Evolutionary conservation across 495 filamentous ascomycete species (phyloP).

Genomic region (Aspergillus incahuasiensis): DNA sequence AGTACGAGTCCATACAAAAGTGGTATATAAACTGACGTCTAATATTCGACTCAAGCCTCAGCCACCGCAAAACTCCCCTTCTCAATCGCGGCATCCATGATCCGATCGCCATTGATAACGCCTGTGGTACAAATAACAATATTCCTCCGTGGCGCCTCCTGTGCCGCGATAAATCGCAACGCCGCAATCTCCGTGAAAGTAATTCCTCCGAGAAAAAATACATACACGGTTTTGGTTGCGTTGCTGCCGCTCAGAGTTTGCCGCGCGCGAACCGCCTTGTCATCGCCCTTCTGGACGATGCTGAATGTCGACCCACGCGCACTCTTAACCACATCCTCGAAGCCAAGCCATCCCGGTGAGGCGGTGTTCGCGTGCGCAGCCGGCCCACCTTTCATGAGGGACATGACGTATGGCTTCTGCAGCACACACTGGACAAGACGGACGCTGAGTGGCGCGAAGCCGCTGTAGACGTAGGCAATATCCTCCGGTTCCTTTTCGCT

Average conservation of each 20-base stretch:
- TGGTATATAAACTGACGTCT: too few relatives aligned
- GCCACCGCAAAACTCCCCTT: slow-evolving; percentile 54
- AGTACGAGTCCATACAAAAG: too few relatives aligned
- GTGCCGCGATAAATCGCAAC: slow-evolving; percentile 79
- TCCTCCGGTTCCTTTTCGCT: slow-evolving; percentile 96
- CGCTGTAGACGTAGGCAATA: slow-evolving; percentile 94
- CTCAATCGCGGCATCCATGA: slow-evolving; percentile 86
- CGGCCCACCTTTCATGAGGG: slow-evolving; percentile 55
- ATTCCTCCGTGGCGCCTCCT: slow-evolving; percentile 77
- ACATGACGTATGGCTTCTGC: slow-evolving; percentile 79
- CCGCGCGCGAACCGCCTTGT: slow-evolving; percentile 85
- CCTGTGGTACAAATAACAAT: slow-evolving; percentile 90
- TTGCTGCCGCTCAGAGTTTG: slow-evolving; percentile 63
- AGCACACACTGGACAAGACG: slow-evolving; percentile 92
- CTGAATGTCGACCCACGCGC: slow-evolving; percentile 85
- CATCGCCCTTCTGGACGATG: slow-evolving; percentile 87
- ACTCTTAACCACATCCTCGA: slow-evolving; percentile 83
- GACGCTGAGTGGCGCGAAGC: slow-evolving; percentile 90
- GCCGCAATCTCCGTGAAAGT: slow-evolving; percentile 96
- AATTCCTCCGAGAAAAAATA: slow-evolving; percentile 92
- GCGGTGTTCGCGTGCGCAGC: slow-evolving; percentile 50
- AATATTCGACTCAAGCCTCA: slow-evolving; percentile 7
- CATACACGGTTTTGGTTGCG: slow-evolving; percentile 77
- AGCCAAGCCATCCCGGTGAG: slow-evolving; percentile 81
- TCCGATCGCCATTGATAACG: slow-evolving; percentile 81